These are phyloP conservation scores for Rhododendron mucronatum DNA, from an alignment of 148 eudicot genomes.

Conservation along the genomic window DNA sequence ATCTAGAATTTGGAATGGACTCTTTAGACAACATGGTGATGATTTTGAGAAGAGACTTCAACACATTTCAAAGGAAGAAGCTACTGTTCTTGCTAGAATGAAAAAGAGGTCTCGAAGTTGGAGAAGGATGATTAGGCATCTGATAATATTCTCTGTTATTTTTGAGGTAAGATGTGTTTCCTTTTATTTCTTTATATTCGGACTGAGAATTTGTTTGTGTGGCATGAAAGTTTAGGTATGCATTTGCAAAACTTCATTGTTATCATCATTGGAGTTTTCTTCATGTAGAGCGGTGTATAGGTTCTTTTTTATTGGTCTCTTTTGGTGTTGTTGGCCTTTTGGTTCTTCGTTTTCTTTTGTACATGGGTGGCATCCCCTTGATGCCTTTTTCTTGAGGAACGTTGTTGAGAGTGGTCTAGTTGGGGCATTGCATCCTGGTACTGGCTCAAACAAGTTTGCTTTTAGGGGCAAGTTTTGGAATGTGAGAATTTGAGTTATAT, in stretches of 20 bases:
- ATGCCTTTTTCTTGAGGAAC: background rate
- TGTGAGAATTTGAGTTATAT: background rate
- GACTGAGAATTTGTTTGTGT: background rate
- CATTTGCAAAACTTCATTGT: background rate
- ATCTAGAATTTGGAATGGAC: conserved; percentile 59
- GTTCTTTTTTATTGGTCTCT: background rate
- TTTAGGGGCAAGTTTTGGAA: background rate
- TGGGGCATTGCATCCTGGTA: background rate
- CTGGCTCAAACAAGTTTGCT: background rate
- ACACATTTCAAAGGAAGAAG: conserved; percentile 71
- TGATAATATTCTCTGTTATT: conserved; percentile 54
- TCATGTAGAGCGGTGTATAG: background rate
- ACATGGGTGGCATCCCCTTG: background rate
- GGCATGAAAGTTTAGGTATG: background rate
- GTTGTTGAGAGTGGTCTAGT: background rate
- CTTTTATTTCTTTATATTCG: background rate
- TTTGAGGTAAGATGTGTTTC: conserved; percentile 49
- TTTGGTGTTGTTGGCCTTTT: background rate
- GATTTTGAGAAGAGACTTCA: conserved; percentile 75
- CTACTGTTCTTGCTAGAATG: conserved; percentile 54
- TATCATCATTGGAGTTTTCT: background rate
- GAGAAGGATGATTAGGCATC: conserved; percentile 49
- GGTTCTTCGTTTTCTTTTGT: background rate
- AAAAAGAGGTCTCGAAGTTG: conserved; percentile 56
- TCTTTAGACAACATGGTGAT: conserved; percentile 52